A percentile compares a stretch with the other conserved stretches of the same genome.
Conservation (phyloP, 192 early-diverging fungal genomes). For the Irineochytrium annulatum region DNA sequence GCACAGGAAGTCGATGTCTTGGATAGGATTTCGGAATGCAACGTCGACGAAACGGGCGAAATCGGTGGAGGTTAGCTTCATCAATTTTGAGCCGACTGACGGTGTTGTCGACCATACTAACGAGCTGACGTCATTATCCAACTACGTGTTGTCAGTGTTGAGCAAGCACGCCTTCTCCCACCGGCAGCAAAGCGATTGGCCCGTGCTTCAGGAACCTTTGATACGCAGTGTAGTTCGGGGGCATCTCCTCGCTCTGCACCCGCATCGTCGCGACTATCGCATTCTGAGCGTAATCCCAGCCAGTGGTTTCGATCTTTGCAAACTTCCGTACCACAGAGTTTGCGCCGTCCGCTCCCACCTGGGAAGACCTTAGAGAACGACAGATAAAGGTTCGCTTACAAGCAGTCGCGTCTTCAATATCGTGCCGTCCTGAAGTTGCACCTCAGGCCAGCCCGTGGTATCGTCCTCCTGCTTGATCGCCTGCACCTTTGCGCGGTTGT, state of each 20-base stretch:
- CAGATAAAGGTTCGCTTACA: constrained; percentile 31
- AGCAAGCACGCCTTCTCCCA: no score
- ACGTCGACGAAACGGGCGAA: constrained; percentile 77
- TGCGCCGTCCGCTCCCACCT: constrained; percentile 85
- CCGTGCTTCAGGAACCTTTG: constrained; percentile 94
- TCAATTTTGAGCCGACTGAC: constrained; percentile 58
- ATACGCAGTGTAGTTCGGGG: constrained; percentile 71
- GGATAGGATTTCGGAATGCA: constrained; percentile 66
- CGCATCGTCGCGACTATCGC: constrained; percentile 86
- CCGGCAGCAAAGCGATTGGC: constrained; percentile 90
- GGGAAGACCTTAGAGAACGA: not conserved
- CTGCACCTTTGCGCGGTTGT: constrained; percentile 67
- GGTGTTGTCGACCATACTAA: constrained; percentile 87
- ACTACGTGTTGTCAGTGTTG: constrained; percentile 37
- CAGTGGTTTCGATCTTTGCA: constrained; percentile 75
- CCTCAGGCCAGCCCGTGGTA: constrained; percentile 66
- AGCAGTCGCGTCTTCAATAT: constrained; percentile 68
- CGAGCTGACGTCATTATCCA: constrained; percentile 59
- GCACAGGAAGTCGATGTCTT: constrained; percentile 72
- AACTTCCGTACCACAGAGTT: constrained; percentile 80
- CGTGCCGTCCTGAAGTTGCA: constrained; percentile 65
- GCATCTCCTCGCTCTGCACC: constrained; percentile 25
- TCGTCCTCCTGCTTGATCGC: constrained; percentile 32
- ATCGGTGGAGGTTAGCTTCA: constrained; percentile 51
- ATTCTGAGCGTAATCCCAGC: constrained; percentile 82